Evolutionary conservation across 805 yeast species (phyloP).

Genomic region (Yarrowia sp.): DNA sequence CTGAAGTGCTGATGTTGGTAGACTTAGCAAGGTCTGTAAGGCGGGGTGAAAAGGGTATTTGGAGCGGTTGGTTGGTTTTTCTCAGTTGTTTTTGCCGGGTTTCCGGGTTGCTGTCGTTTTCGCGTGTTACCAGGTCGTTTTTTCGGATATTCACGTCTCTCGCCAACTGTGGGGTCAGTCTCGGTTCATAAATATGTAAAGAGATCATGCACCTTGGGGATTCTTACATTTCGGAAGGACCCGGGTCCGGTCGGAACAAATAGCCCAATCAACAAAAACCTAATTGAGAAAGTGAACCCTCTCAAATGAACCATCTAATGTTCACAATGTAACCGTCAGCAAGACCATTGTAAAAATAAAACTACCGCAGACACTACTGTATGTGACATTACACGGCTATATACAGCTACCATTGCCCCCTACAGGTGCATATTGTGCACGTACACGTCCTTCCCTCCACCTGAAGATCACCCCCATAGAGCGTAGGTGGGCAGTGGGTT

Average conservation of each 20-base stretch:
- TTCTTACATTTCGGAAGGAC: conserved; percentile 29
- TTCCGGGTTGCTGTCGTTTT: no score
- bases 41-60: no score
- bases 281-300: background rate
- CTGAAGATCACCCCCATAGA: background rate
- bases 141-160: no score
- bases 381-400: background rate
- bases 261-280: conserved; percentile 19
- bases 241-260: conserved; percentile 26
- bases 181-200: conserved; percentile 19
- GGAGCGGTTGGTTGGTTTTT: background rate
- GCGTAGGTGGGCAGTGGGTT: no score
- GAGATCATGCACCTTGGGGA: conserved; percentile 36
- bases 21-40: no score
- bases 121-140: no score
- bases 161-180: conserved; percentile 15
- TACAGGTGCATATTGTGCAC: no score
- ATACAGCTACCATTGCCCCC: no score
- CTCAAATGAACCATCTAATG: background rate
- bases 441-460: background rate
- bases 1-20: background rate
- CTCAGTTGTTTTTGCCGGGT: no score
- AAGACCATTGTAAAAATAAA: no score
- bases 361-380: no score
- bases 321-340: conserved; percentile 5